phyloP scores from a whole-genome alignment of 257 asterid species.

The Euphrasia confusa region DNA sequence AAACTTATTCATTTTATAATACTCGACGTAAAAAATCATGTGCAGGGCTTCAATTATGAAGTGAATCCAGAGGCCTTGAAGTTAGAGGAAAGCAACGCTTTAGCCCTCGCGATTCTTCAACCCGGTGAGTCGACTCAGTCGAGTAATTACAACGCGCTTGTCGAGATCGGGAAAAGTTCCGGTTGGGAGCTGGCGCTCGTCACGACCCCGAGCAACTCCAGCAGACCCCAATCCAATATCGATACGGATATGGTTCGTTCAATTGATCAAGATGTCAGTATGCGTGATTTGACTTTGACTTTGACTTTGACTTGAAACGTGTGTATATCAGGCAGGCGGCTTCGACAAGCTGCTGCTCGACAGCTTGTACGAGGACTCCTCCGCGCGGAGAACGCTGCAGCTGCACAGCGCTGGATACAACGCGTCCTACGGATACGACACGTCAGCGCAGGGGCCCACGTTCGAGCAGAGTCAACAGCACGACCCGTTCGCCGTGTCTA shows the following conservation, averaged over 20 bases:
- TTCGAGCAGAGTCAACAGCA: constrained; percentile 24
- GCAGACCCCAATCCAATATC: constrained; percentile 25
- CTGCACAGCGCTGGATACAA: constrained; percentile 56
- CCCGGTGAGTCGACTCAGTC: constrained; percentile 34
- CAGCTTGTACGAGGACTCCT: constrained; percentile 66
- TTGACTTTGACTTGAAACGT: no score
- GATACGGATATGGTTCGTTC: constrained; percentile 42
- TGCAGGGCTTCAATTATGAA: constrained; percentile 58
- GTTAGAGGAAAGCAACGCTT: constrained; percentile 62
- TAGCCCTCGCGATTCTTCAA: constrained; percentile 70
- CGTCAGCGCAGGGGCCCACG: constrained; percentile 27
- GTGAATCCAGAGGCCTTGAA: constrained; percentile 44
- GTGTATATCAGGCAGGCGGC: constrained; percentile 53
- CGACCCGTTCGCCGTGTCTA: constrained; percentile 66
- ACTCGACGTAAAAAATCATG: background rate
- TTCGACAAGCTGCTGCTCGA: constrained; percentile 62
- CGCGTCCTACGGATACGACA: constrained; percentile 39
- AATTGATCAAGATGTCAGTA: no score
- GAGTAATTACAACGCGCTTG: constrained; percentile 28
- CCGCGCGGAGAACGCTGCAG: constrained; percentile 49
- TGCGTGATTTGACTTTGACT: constrained; percentile 7
- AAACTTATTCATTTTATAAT: background rate
- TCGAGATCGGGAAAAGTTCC: constrained; percentile 46
- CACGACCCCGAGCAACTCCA: constrained; percentile 50
- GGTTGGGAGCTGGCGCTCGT: constrained; percentile 80